A percentile compares a stretch with the other conserved stretches of the same genome.
Evolutionary conservation across 2,329 filamentous ascomycete species (phyloP).

Genomic region (Orbilia ellipsospora): DNA sequence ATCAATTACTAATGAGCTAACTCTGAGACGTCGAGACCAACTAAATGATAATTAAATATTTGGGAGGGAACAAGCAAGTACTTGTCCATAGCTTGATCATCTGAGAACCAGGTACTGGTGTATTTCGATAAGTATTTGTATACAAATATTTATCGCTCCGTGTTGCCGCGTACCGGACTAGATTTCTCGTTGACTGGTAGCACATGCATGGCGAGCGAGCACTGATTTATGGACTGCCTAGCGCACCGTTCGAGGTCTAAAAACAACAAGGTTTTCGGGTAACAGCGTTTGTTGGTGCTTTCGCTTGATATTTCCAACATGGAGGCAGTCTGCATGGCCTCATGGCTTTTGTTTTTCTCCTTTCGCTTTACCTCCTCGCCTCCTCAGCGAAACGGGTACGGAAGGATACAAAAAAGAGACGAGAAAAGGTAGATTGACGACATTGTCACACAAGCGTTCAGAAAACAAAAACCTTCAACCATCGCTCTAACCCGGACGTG

Average conservation of each 20-base stretch:
- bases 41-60: too few relatives aligned
- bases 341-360: conserved; percentile 34
- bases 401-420: conserved; percentile 19
- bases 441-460: conserved; percentile 32
- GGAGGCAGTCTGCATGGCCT: conserved; percentile 51
- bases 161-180: too few relatives aligned
- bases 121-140: too few relatives aligned
- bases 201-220: too few relatives aligned
- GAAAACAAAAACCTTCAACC: background rate
- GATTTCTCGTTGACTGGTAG: too few relatives aligned
- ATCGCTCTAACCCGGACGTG: too few relatives aligned
- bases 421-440: conserved; percentile 47
- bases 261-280: conserved; percentile 39
- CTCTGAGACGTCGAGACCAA: too few relatives aligned
- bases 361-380: conserved; percentile 9
- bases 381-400: conserved; percentile 27
- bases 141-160: too few relatives aligned
- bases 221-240: background rate
- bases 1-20: too few relatives aligned
- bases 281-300: conserved; percentile 24
- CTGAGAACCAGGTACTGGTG: too few relatives aligned
- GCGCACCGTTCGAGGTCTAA: conserved; percentile 8
- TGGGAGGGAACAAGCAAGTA: too few relatives aligned
- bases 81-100: too few relatives aligned
- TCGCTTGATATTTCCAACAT: conserved; percentile 41